Evolutionary conservation across 1,139 yeast genomes (phyloP).

Genomic region (Geotrichum fermentans): DNA sequence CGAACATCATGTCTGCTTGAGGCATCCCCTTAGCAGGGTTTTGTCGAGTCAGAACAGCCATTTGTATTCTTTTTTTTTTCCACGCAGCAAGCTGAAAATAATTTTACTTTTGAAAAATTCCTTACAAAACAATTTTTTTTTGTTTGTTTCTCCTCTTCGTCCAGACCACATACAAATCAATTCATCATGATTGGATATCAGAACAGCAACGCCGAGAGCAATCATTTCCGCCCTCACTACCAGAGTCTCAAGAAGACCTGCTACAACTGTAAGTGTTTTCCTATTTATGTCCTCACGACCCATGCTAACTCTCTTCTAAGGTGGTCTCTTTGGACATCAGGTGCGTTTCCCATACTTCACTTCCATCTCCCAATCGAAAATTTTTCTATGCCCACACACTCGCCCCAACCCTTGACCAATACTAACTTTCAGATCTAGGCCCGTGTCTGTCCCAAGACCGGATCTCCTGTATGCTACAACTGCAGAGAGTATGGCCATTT

Average conservation of each 20-base stretch:
- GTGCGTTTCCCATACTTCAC: constrained; percentile 23
- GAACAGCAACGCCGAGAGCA: not conserved
- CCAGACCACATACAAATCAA: no score
- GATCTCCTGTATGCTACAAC: constrained; percentile 38
- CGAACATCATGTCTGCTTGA: no score
- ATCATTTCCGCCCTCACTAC: constrained; percentile 9
- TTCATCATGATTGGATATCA: constrained; percentile 9
- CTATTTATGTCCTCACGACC: not conserved
- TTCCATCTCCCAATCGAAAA: no score
- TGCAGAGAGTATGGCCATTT: constrained; percentile 56
- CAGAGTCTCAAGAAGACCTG: constrained; percentile 30
- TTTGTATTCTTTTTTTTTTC: no score
- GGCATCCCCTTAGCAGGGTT: no score
- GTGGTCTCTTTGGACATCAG: constrained; percentile 37
- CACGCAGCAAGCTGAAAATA: no score
- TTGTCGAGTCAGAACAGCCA: no score
- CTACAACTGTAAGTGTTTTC: constrained; percentile 29
- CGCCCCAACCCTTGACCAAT: not conserved
- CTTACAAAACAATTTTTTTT: no score
- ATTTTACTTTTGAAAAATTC: no score
- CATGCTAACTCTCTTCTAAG: constrained; percentile 24
- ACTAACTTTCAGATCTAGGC: constrained; percentile 29
- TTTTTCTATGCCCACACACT: not conserved
- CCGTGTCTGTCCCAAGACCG: constrained; percentile 37
- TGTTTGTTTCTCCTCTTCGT: no score